Percentiles rank a stretch among this genome's conserved stretches.
Conservation (phyloP, 257 asterid genomes). For the Ilex asprella region DNA sequence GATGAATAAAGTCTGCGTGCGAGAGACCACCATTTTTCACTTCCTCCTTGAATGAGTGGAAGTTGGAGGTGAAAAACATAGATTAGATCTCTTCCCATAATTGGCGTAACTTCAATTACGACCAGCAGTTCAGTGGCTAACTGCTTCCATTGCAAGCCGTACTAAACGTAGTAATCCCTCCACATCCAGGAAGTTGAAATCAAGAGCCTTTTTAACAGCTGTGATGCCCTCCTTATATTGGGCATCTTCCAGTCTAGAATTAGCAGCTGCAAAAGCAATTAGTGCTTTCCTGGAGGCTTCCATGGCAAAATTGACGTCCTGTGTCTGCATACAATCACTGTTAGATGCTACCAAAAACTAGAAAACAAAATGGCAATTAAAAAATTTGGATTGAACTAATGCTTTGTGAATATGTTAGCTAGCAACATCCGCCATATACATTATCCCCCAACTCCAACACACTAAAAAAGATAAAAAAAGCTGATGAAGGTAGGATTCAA, state of each 20-base stretch:
- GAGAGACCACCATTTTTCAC: conserved; percentile 6
- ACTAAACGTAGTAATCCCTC: conserved; percentile 76
- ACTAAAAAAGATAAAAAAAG: no score
- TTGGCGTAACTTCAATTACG: conserved; percentile 14
- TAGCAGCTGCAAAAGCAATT: conserved; percentile 64
- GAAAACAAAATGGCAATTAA: neutral
- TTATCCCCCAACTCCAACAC: neutral
- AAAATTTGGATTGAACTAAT: neutral
- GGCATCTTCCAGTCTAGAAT: conserved; percentile 52
- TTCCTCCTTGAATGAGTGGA: conserved; percentile 15
- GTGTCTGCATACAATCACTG: conserved; percentile 51
- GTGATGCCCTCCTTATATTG: conserved; percentile 47
- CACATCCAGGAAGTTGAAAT: conserved; percentile 86
- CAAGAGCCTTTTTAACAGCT: conserved; percentile 74
- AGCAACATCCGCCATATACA: no score
- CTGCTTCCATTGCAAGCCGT: conserved; percentile 81
- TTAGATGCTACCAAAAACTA: neutral
- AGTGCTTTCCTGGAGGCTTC: conserved; percentile 92
- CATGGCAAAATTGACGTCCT: conserved; percentile 76
- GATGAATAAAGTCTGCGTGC: conserved; percentile 13
- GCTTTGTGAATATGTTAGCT: neutral
- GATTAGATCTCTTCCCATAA: conserved; percentile 12
- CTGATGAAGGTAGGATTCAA: no score
- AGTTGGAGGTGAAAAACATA: conserved; percentile 12
- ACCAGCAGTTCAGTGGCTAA: conserved; percentile 40